Percentiles rank a stretch among this genome's conserved stretches.
phyloP scores from a whole-genome alignment of 805 yeast species.

The Clavispora carvajalis region DNA sequence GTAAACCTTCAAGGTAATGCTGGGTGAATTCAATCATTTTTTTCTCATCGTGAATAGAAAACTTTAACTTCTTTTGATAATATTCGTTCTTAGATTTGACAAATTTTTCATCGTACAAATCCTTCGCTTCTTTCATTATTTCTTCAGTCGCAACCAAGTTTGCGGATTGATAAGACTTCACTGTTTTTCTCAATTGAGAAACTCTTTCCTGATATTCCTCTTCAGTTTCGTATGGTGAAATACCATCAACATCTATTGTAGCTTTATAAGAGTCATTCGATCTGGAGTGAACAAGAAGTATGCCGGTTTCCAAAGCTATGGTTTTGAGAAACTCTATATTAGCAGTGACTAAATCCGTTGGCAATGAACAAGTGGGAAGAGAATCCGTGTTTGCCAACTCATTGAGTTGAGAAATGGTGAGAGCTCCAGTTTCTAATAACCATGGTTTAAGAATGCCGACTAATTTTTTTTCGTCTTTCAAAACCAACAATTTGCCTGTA shows the following conservation, averaged over 20 bases:
- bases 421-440: constrained; percentile 33
- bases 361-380: constrained; percentile 32
- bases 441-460: constrained; percentile 54
- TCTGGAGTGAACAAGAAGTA: constrained; percentile 60
- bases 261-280: constrained; percentile 52
- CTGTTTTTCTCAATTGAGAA: constrained; percentile 43
- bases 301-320: constrained; percentile 62
- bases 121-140: constrained; percentile 42
- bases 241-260: constrained; percentile 68
- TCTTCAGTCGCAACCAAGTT: constrained; percentile 57
- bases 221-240: constrained; percentile 59
- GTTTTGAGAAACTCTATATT: constrained; percentile 58
- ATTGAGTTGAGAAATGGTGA: constrained; percentile 29
- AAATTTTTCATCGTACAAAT: constrained; percentile 69
- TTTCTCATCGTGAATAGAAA: constrained; percentile 56
- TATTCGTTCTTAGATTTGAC: constrained; percentile 80
- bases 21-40: constrained; percentile 59
- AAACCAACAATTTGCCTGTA: constrained; percentile 56
- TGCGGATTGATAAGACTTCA: constrained; percentile 64
- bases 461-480: constrained; percentile 71
- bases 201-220: constrained; percentile 58
- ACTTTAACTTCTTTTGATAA: constrained; percentile 74
- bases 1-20: constrained; percentile 89
- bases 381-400: constrained; percentile 26
- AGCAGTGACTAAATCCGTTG: constrained; percentile 40